Conservation (phyloP, 139 green algal species). For the Nannochloris sp. region DNA sequence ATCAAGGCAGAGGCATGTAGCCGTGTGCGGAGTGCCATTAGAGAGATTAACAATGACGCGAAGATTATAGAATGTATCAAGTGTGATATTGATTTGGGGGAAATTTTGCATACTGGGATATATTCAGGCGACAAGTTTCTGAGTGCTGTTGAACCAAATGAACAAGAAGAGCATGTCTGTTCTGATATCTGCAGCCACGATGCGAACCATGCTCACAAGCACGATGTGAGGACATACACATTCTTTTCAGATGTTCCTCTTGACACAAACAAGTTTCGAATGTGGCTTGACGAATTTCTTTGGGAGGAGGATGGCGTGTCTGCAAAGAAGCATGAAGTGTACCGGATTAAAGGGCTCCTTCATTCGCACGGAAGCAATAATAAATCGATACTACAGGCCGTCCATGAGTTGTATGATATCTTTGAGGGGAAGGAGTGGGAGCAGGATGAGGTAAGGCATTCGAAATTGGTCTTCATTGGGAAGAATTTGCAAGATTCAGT, state of each 20-base stretch:
- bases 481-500: constrained; percentile 25
- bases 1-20: constrained; percentile 34
- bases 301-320: constrained; percentile 35
- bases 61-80: constrained; percentile 44
- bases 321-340: constrained; percentile 36
- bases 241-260: constrained; percentile 21
- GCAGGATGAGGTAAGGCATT: constrained; percentile 8
- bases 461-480: constrained; percentile 58
- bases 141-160: neutral
- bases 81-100: constrained; percentile 50
- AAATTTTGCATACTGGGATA: constrained; percentile 50
- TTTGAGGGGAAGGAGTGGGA: constrained; percentile 39
- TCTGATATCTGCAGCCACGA: neutral
- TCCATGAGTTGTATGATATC: constrained; percentile 77
- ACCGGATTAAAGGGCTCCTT: constrained; percentile 71
- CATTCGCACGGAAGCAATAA: constrained; percentile 30
- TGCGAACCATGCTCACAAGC: constrained; percentile 18
- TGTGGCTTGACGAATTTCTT: constrained; percentile 52
- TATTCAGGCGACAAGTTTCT: constrained; percentile 10
- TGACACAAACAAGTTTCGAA: constrained; percentile 25
- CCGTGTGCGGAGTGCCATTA: constrained; percentile 35
- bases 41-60: constrained; percentile 57
- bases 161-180: neutral
- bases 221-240: constrained; percentile 26
- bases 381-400: constrained; percentile 48